Conservation (phyloP, 1,284 basidiomycete genomes). For the Coriolopsis trogii region DNA sequence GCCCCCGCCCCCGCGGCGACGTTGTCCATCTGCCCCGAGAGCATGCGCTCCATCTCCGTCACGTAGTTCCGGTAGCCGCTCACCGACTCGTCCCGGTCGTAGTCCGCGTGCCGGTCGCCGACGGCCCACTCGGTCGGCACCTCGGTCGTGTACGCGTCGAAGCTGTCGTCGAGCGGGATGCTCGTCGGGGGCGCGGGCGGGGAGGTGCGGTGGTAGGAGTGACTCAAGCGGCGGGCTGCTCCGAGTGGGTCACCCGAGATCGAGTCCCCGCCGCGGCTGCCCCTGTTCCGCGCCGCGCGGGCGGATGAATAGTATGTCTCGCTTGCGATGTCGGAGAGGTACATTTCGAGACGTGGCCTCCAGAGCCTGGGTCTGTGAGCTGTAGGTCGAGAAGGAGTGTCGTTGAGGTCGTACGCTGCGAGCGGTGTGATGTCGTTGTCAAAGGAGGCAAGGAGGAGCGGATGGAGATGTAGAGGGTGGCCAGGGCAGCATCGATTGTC, state of each 20-base stretch:
- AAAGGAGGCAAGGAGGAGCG: background rate
- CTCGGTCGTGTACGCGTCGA: slow-evolving; percentile 43
- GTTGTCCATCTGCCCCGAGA: slow-evolving; percentile 39
- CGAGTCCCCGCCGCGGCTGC: slow-evolving; percentile 4
- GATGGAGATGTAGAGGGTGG: slow-evolving; percentile 12
- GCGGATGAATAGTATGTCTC: slow-evolving; percentile 9
- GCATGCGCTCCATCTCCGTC: slow-evolving; percentile 49
- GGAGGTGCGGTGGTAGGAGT: slow-evolving; percentile 7
- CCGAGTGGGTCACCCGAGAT: slow-evolving; percentile 8
- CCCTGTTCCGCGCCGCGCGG: background rate
- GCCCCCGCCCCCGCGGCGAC: too few species aligned
- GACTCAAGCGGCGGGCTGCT: slow-evolving; percentile 11
- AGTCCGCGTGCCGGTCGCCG: slow-evolving; percentile 30
- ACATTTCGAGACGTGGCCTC: slow-evolving; percentile 14
- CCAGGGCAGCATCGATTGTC: slow-evolving; percentile 9
- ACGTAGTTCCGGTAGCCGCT: slow-evolving; percentile 47
- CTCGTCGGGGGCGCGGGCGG: slow-evolving; percentile 39
- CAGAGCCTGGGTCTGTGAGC: background rate
- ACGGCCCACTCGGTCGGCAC: slow-evolving; percentile 35
- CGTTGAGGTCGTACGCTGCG: background rate
- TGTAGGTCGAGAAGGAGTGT: background rate
- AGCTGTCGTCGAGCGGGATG: slow-evolving; percentile 43
- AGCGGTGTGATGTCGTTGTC: background rate
- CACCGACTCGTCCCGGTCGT: slow-evolving; percentile 36
- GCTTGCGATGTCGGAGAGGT: slow-evolving; percentile 22